Evolutionary conservation across 192 early-diverging fungal species (phyloP).

Genomic region (Lobosporangium transversale): DNA sequence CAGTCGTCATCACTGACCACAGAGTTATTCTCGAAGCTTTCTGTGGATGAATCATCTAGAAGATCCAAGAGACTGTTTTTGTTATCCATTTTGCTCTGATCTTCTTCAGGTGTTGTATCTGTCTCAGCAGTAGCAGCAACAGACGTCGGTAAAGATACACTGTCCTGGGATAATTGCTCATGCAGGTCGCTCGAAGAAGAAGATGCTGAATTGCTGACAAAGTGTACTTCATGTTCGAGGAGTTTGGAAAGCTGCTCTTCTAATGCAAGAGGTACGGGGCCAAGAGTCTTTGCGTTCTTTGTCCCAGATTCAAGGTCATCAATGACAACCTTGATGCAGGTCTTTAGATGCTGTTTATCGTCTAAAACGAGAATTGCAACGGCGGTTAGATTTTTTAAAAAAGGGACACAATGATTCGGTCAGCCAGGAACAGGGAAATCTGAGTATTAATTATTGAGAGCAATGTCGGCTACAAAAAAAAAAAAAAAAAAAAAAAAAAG

Average conservation of each 20-base stretch:
- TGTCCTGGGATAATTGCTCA: slow-evolving; percentile 9
- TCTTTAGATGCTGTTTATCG: slow-evolving; percentile 39
- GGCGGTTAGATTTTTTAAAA: slow-evolving; percentile 4
- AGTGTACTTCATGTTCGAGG: slow-evolving; percentile 36
- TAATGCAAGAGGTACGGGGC: slow-evolving; percentile 11
- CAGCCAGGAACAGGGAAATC: neutral
- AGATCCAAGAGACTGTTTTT: neutral
- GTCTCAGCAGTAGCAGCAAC: neutral
- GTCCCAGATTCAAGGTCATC: slow-evolving; percentile 17
- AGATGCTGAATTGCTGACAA: slow-evolving; percentile 32
- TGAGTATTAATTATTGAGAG: too few species aligned
- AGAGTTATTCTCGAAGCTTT: neutral
- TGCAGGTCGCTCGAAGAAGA: slow-evolving; percentile 32
- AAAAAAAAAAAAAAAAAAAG: neutral
- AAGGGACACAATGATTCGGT: neutral
- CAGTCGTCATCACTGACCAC: neutral
- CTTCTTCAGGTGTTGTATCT: neutral
- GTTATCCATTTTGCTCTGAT: neutral
- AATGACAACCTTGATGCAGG: slow-evolving; percentile 45
- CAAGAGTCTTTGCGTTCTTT: neutral
- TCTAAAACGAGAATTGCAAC: slow-evolving; percentile 10
- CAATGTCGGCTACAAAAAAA: too few species aligned
- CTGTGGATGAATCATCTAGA: neutral
- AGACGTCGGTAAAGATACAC: neutral
- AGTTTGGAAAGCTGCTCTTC: slow-evolving; percentile 44